Percentiles rank a stretch among this genome's conserved stretches.
phyloP scores from a whole-genome alignment of 148 eudicot species.

The Cornus kousa region DNA sequence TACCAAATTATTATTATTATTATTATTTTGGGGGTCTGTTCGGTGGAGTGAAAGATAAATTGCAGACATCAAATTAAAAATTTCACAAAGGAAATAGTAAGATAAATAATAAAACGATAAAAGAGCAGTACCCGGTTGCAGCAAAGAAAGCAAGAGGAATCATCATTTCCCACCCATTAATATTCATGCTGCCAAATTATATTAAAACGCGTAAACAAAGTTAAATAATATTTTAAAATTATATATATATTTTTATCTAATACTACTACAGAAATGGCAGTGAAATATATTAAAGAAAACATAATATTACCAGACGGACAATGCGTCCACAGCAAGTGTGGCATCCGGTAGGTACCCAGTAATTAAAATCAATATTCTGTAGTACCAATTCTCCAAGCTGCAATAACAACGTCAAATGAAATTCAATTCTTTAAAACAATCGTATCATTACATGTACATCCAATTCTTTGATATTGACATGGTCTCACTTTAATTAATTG shows the following conservation, averaged over 20 bases:
- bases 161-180: constrained; percentile 50
- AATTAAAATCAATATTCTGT: constrained; percentile 25
- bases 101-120: neutral
- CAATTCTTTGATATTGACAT: too few relatives aligned
- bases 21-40: too few relatives aligned
- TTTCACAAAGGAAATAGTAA: too few relatives aligned
- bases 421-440: too few relatives aligned
- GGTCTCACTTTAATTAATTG: too few relatives aligned
- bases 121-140: constrained; percentile 38
- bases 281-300: neutral
- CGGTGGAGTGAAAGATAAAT: too few relatives aligned
- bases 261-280: too few relatives aligned
- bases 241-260: too few relatives aligned
- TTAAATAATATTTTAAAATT: too few relatives aligned
- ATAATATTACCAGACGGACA: constrained; percentile 23
- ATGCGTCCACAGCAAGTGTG: constrained; percentile 23
- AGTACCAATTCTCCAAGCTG: constrained; percentile 35
- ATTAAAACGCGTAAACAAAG: neutral
- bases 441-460: too few relatives aligned
- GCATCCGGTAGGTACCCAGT: constrained; percentile 24
- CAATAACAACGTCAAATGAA: neutral
- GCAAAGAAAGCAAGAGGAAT: constrained; percentile 34
- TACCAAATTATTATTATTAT: too few relatives aligned
- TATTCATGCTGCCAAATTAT: constrained; percentile 38
- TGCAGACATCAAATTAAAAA: too few relatives aligned